Evolutionary conservation across 345 rosid species (phyloP).

Genomic region (Mercurialis annua): DNA sequence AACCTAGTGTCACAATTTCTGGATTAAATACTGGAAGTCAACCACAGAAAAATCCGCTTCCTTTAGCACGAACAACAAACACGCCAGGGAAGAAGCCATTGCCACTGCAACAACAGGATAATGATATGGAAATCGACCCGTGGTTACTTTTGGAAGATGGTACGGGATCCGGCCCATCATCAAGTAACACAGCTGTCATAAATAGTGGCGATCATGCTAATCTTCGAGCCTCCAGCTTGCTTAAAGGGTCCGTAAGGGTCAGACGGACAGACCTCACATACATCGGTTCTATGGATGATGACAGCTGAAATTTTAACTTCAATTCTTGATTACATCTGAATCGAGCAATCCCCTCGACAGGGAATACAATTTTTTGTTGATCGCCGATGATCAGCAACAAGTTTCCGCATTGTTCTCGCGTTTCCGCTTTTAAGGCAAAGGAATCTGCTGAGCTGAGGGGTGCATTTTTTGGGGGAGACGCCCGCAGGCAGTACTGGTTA

Average conservation of each 20-base stretch:
- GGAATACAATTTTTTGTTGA: slow-evolving; percentile 19
- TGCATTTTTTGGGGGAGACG: slow-evolving; percentile 19
- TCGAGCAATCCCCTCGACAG: slow-evolving; percentile 29
- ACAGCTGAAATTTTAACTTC: slow-evolving; percentile 54
- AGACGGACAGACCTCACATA: slow-evolving; percentile 83
- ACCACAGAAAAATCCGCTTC: slow-evolving; percentile 45
- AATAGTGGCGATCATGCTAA: slow-evolving; percentile 66
- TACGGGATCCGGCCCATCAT: slow-evolving; percentile 62
- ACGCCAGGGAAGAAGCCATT: slow-evolving; percentile 52
- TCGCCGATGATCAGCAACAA: slow-evolving; percentile 19
- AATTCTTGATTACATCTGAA: slow-evolving; percentile 34
- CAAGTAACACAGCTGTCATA: slow-evolving; percentile 44
- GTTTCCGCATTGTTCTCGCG: slow-evolving; percentile 17
- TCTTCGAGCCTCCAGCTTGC: slow-evolving; percentile 85
- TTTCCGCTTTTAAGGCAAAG: slow-evolving; percentile 20
- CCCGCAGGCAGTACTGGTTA: slow-evolving; percentile 9
- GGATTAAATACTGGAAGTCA: slow-evolving; percentile 41
- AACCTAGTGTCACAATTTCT: slow-evolving; percentile 42
- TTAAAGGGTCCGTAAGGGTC: slow-evolving; percentile 90
- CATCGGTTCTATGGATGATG: slow-evolving; percentile 86
- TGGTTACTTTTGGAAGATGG: slow-evolving; percentile 97
- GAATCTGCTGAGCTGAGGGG: slow-evolving; percentile 31
- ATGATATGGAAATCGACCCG: slow-evolving; percentile 69
- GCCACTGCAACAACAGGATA: slow-evolving; percentile 53
- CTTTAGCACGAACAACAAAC: slow-evolving; percentile 39